Conservation (phyloP, 106 monocot species). For the Dactylorhiza incarnata region DNA sequence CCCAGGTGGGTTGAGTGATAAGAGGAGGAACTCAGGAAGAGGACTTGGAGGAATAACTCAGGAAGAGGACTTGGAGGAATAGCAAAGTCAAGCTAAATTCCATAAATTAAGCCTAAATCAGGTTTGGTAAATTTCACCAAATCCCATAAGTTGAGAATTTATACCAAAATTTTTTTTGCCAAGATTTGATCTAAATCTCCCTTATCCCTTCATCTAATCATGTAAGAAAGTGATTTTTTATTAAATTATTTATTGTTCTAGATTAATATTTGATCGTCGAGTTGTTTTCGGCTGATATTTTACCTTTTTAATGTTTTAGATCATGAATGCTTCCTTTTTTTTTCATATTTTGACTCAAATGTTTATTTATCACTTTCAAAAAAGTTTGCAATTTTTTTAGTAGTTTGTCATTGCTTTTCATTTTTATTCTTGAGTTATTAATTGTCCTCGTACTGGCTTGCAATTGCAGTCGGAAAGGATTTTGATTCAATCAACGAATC, state of each 20-base stretch:
- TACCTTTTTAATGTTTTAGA: neutral
- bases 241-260: neutral
- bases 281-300: neutral
- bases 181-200: no score
- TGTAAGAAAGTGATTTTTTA: neutral
- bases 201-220: no score
- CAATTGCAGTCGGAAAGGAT: constrained; percentile 51
- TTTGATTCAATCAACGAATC: constrained; percentile 53
- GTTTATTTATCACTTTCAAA: neutral
- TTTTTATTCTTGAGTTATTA: neutral
- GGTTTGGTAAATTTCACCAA: no score
- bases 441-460: neutral
- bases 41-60: no score
- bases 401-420: neutral
- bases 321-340: neutral
- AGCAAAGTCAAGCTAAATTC: no score
- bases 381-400: neutral
- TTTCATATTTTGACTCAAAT: neutral
- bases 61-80: no score
- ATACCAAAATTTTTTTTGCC: no score
- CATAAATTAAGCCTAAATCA: no score
- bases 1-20: no score
- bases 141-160: no score
- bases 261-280: neutral
- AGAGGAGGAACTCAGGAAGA: no score